phyloP scores from a whole-genome alignment of 1,139 yeast genomes.

The Zygosaccharomyces pseudobailii region DNA sequence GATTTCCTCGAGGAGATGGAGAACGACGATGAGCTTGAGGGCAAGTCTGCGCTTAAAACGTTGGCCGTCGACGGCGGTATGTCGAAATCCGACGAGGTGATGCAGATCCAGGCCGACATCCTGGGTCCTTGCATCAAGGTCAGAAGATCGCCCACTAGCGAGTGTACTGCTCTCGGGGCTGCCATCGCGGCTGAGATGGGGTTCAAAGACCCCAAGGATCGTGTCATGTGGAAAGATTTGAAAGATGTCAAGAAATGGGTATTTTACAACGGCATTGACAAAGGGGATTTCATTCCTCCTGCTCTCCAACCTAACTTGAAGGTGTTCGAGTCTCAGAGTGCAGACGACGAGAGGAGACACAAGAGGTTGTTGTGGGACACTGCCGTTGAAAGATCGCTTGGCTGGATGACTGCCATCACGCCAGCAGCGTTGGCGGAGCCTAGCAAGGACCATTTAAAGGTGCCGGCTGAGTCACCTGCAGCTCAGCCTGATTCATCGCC shows the following conservation, averaged over 20 bases:
- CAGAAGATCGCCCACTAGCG: slow-evolving; percentile 73
- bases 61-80: slow-evolving; percentile 92
- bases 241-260: slow-evolving; percentile 51
- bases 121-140: slow-evolving; percentile 83
- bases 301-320: slow-evolving; percentile 20
- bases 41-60: slow-evolving; percentile 46
- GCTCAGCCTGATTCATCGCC: background rate
- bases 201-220: slow-evolving; percentile 45
- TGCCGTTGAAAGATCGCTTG: slow-evolving; percentile 71
- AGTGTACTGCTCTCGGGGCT: slow-evolving; percentile 94
- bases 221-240: slow-evolving; percentile 70
- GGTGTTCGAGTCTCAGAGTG: slow-evolving; percentile 53
- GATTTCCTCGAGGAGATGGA: slow-evolving; percentile 40
- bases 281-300: slow-evolving; percentile 22
- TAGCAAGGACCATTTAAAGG: background rate
- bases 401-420: slow-evolving; percentile 50
- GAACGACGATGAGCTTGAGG: slow-evolving; percentile 30
- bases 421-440: background rate
- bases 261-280: slow-evolving; percentile 31
- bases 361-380: slow-evolving; percentile 77
- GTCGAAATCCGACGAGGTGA: slow-evolving; percentile 86
- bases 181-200: slow-evolving; percentile 94
- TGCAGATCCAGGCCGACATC: slow-evolving; percentile 92
- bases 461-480: background rate
- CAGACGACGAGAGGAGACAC: slow-evolving; percentile 56